Evolutionary conservation across 2,329 filamentous ascomycete genomes (phyloP), one percentile per base, ranked within the genome.

Genomic region (Aspergillus glaucus): DNA sequence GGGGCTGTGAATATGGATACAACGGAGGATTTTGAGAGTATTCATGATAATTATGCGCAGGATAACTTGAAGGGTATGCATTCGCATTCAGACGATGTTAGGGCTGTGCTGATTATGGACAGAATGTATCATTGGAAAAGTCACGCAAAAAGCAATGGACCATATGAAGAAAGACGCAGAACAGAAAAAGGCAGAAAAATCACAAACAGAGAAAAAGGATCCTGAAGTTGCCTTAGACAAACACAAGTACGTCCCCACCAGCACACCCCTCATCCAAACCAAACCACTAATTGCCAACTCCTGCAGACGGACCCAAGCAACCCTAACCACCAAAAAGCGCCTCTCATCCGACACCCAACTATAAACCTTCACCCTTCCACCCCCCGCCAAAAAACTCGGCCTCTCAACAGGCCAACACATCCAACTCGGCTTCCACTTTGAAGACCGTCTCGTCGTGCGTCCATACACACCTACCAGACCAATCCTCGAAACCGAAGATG

Each of bases 391-490:
- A n/a, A 62, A 69, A 6, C 67, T 80, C 0, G 75, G 76, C 0
- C 60, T 79, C 0, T 68, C 67, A 12, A 79, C 74, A 0, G 75
- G 77, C 47, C 75, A 80, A 56, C 77, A 80, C 53, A 60, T 80
- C 17, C 70, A 78, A 47, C 51, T 80, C 7, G 78, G 77, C 2
- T 78, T 79, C 55, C 76, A 80, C 50, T 65, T 79, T 50, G 58
- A 65, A 39, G 76, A 79, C 53, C 68, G 70, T 45, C 75, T 80
- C 65, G 64, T 79, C 10, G 68, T 78, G 10, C 70, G 77, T 1
- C 67, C 68, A 1, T 80, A 79, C 55, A 79, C 77, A 0, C 77
- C 77, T 0, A 76, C 73, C 0, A 60, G 70, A 10, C 78, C 78
- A 0, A 54, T 78, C 3, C 59, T 73, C 0, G 57, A 59, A 12